Percentiles rank a stretch among this genome's conserved stretches.
phyloP scores from a whole-genome alignment of 2,329 filamentous ascomycete genomes.

The Fusarium sp. region DNA sequence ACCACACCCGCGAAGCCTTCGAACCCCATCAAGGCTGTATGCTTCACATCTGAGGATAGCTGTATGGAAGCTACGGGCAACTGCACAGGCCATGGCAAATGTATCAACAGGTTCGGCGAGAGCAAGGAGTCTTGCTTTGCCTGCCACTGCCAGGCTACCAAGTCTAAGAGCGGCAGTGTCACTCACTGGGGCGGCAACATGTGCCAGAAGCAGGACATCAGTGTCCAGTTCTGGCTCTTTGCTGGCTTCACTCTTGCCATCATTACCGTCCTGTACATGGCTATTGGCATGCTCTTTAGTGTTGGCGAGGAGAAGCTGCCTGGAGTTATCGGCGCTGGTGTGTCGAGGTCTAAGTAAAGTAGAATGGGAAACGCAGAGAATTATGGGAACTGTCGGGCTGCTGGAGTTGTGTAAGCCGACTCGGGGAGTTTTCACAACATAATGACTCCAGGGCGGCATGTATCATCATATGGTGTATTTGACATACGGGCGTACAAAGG shows the following conservation, averaged over 20 bases:
- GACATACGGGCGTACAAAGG: constrained; percentile 49
- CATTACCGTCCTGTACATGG: constrained; percentile 74
- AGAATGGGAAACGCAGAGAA: constrained; percentile 6
- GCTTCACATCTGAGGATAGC: constrained; percentile 76
- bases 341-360: constrained; percentile 75
- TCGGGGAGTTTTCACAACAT: constrained; percentile 34
- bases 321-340: constrained; percentile 95
- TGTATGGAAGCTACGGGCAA: constrained; percentile 79
- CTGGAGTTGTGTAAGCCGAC: constrained; percentile 42
- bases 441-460: constrained; percentile 44
- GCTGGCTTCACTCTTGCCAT: constrained; percentile 78
- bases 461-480: constrained; percentile 50
- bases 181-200: constrained; percentile 85
- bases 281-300: constrained; percentile 81
- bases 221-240: constrained; percentile 89
- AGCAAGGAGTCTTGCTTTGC: constrained; percentile 74
- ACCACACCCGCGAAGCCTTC: constrained; percentile 49
- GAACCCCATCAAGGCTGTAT: constrained; percentile 70
- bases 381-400: constrained; percentile 30
- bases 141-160: constrained; percentile 78
- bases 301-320: constrained; percentile 91
- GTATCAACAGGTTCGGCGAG: constrained; percentile 73
- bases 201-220: constrained; percentile 93
- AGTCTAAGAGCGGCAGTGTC: constrained; percentile 68
- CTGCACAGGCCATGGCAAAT: constrained; percentile 86